Conservation (phyloP, 176 grass and related monocot genomes). For the Poa annua region DNA sequence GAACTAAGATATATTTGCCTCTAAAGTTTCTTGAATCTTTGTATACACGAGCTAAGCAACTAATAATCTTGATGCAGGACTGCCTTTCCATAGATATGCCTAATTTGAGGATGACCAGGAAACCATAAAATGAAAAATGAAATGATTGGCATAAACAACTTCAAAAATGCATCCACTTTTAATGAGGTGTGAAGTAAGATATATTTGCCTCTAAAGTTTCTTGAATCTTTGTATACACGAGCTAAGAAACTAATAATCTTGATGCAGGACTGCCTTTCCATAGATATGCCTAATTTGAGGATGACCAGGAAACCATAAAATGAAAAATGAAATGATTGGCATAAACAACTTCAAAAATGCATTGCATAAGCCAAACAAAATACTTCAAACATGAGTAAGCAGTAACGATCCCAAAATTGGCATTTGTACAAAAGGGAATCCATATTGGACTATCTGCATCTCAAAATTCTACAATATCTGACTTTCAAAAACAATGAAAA, state of each 20-base stretch:
- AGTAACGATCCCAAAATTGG: not conserved
- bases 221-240: too few species aligned
- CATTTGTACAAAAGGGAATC: not conserved
- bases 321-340: not conserved
- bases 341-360: not conserved
- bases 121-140: not conserved
- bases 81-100: not conserved
- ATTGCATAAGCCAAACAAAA: slow-evolving; percentile 13
- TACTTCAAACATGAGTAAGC: not conserved
- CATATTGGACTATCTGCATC: not conserved
- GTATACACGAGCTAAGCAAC: too few species aligned
- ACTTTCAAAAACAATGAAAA: not conserved
- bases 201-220: too few species aligned
- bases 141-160: not conserved
- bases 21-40: too few species aligned
- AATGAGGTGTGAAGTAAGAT: too few species aligned
- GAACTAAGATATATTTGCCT: too few species aligned
- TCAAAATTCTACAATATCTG: slow-evolving; percentile 9
- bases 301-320: slow-evolving; percentile 1
- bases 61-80: too few species aligned
- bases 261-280: too few species aligned
- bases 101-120: not conserved
- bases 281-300: not conserved
- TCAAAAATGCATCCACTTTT: not conserved
- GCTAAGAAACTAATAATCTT: too few species aligned